Percentiles rank a stretch among this genome's conserved stretches.
phyloP scores from a whole-genome alignment of 1,284 basidiomycete genomes.

The Paramarasmius palmivorus region DNA sequence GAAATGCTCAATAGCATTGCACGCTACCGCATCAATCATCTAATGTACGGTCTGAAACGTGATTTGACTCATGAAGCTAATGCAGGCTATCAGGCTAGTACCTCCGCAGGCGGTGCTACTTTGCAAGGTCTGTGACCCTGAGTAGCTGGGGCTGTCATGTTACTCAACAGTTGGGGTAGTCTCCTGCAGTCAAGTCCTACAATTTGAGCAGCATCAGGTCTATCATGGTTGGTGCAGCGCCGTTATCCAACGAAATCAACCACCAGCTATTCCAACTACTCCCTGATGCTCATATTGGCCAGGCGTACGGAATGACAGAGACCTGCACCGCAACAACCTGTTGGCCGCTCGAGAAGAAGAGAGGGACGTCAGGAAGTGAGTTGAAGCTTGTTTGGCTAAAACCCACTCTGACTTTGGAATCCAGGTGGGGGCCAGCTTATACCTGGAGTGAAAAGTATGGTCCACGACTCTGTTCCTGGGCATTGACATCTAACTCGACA shows the following conservation, averaged over 20 bases:
- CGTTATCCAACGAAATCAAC: slow-evolving; percentile 67
- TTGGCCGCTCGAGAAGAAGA: slow-evolving; percentile 44
- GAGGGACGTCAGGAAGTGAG: slow-evolving; percentile 52
- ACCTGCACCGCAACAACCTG: slow-evolving; percentile 47
- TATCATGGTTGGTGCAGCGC: slow-evolving; percentile 73
- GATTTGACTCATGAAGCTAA: neutral
- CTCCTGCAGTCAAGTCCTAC: slow-evolving; percentile 64
- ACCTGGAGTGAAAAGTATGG: slow-evolving; percentile 40
- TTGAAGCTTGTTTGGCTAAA: neutral
- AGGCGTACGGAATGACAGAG: slow-evolving; percentile 56
- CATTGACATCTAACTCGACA: neutral
- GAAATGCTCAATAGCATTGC: slow-evolving; percentile 63
- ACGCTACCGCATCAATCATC: slow-evolving; percentile 59
- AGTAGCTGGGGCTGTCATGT: slow-evolving; percentile 4
- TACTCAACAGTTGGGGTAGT: slow-evolving; percentile 32
- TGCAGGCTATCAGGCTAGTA: slow-evolving; percentile 47
- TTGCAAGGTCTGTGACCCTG: slow-evolving; percentile 50
- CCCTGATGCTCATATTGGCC: slow-evolving; percentile 61
- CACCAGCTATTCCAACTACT: slow-evolving; percentile 53
- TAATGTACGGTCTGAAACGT: slow-evolving; percentile 40
- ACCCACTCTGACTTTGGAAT: neutral
- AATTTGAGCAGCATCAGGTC: slow-evolving; percentile 62
- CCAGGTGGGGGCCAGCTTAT: slow-evolving; percentile 53
- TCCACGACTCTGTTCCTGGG: neutral
- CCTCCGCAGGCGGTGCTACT: slow-evolving; percentile 67